Conservation (phyloP, 2,329 filamentous ascomycete species). For the Zarea fungicola region DNA sequence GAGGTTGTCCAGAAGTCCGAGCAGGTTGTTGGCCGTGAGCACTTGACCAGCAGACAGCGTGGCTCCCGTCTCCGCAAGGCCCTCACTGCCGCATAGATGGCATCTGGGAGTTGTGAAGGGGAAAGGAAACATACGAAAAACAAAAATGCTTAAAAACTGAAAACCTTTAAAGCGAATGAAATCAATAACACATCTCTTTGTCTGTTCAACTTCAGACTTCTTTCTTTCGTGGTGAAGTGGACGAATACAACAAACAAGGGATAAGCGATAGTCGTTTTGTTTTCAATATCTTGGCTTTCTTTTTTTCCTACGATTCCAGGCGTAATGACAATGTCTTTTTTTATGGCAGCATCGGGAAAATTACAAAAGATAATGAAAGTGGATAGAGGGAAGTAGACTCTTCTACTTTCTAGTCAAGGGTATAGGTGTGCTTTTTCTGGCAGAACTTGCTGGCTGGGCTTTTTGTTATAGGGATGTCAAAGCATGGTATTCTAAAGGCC, state of each 20-base stretch:
- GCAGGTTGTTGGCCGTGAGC: slow-evolving; percentile 67
- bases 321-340: slow-evolving; percentile 7
- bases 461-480: slow-evolving; percentile 9
- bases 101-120: not conserved
- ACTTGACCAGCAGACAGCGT: slow-evolving; percentile 86
- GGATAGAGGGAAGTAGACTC: not conserved
- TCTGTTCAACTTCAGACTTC: slow-evolving; percentile 8
- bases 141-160: slow-evolving; percentile 16
- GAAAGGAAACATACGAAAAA: slow-evolving; percentile 1
- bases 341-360: slow-evolving; percentile 9
- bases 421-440: slow-evolving; percentile 10
- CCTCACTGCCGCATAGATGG: slow-evolving; percentile 58
- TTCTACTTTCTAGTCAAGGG: slow-evolving; percentile 3
- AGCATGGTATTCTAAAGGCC: slow-evolving; percentile 35
- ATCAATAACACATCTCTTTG: slow-evolving; percentile 13
- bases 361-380: slow-evolving; percentile 1
- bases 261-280: not conserved
- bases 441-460: slow-evolving; percentile 9
- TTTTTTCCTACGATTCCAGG: not conserved
- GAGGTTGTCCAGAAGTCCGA: slow-evolving; percentile 93
- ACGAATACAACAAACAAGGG: slow-evolving; percentile 7
- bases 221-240: slow-evolving; percentile 2
- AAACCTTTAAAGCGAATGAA: slow-evolving; percentile 13
- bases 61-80: slow-evolving; percentile 62
- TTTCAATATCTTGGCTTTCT: not conserved